Conservation (phyloP, 495 filamentous ascomycete species). For the Aspergillus leporis region DNA sequence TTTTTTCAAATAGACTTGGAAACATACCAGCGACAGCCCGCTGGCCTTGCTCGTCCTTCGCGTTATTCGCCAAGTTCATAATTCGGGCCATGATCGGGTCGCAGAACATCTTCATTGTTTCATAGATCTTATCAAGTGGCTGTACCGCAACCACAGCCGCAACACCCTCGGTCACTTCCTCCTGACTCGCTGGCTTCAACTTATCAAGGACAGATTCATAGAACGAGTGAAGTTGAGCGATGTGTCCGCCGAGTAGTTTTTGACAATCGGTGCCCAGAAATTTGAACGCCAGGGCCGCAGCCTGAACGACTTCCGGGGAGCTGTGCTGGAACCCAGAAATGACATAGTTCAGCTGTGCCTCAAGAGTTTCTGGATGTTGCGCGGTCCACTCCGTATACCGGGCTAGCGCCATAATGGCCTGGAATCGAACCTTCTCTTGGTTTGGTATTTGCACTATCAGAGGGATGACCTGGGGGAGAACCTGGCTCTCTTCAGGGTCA, state of each 20-base stretch:
- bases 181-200: slow-evolving; percentile 80
- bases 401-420: slow-evolving; percentile 93
- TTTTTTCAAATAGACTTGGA: background rate
- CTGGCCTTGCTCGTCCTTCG: slow-evolving; percentile 76
- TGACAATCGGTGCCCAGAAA: slow-evolving; percentile 96
- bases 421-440: slow-evolving; percentile 95
- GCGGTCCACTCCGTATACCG: slow-evolving; percentile 98
- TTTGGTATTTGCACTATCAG: slow-evolving; percentile 90
- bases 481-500: slow-evolving; percentile 76
- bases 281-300: slow-evolving; percentile 90
- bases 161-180: slow-evolving; percentile 94
- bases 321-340: slow-evolving; percentile 83
- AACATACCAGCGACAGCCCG: slow-evolving; percentile 76
- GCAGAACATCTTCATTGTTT: slow-evolving; percentile 86
- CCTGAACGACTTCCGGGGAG: slow-evolving; percentile 84
- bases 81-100: slow-evolving; percentile 85
- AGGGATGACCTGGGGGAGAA: slow-evolving; percentile 87
- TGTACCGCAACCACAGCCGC: slow-evolving; percentile 88
- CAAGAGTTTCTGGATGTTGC: slow-evolving; percentile 85
- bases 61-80: slow-evolving; percentile 83
- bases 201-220: slow-evolving; percentile 86
- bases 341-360: slow-evolving; percentile 91
- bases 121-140: slow-evolving; percentile 74
- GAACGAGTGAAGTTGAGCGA: slow-evolving; percentile 82
- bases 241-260: slow-evolving; percentile 75